phyloP scores from a whole-genome alignment of 2,329 filamentous ascomycete genomes.

The Chrysoporthe puriensis region DNA sequence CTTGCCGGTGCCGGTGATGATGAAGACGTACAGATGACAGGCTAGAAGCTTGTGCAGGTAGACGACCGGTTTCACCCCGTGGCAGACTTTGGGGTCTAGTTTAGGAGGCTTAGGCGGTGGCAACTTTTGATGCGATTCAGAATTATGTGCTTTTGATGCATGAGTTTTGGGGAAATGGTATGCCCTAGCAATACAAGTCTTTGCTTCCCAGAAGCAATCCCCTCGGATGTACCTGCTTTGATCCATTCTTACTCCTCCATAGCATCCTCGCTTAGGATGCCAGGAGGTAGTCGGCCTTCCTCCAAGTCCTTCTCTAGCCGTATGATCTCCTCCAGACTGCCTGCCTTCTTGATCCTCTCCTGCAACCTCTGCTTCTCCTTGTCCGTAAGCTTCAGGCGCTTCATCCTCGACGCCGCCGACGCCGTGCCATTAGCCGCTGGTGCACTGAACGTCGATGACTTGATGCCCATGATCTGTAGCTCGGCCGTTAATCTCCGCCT shows the following conservation, averaged over 20 bases:
- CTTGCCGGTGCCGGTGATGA: constrained; percentile 28
- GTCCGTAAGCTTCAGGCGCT: constrained; percentile 83
- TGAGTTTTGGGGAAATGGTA: not conserved
- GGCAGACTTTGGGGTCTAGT: not conserved
- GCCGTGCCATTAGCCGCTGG: constrained; percentile 48
- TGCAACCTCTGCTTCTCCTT: constrained; percentile 85
- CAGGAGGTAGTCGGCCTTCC: constrained; percentile 81
- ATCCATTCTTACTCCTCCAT: constrained; percentile 71
- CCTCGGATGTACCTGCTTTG: constrained; percentile 30
- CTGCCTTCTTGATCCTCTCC: constrained; percentile 85
- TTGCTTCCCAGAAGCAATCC: not conserved
- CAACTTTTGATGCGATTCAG: not conserved
- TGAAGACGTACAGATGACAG: constrained; percentile 64
- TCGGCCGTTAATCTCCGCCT: constrained; percentile 12
- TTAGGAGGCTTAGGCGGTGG: not conserved
- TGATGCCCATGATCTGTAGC: constrained; percentile 75
- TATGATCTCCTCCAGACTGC: constrained; percentile 87
- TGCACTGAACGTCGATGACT: constrained; percentile 75
- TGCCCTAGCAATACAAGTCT: constrained; percentile 1
- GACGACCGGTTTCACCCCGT: not conserved
- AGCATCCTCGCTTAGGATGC: constrained; percentile 56
- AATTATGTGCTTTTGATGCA: not conserved
- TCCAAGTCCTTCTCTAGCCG: constrained; percentile 88
- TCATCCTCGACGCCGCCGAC: constrained; percentile 62
- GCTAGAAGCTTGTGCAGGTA: constrained; percentile 27